A percentile compares a stretch with the other conserved stretches of the same genome.
Evolutionary conservation across 345 rosid genomes (phyloP).

Genomic region (Dipteronia sinensis): DNA sequence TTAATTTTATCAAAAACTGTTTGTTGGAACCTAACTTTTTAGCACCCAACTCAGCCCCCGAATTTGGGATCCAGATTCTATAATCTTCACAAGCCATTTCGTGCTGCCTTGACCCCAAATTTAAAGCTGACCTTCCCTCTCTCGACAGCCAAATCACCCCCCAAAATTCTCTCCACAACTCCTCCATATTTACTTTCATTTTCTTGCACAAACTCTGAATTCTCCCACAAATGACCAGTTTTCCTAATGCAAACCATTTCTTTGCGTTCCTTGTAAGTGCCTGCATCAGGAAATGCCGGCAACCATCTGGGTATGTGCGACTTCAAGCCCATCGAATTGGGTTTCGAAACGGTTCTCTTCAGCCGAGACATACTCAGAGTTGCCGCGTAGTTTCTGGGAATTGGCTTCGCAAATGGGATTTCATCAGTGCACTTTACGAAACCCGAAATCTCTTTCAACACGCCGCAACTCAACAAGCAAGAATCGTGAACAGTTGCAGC

Average conservation of each 20-base stretch:
- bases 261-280: neutral
- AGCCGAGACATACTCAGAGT: neutral
- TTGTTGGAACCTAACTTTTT: no score
- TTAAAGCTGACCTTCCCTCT: constrained; percentile 29
- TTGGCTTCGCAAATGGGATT: constrained; percentile 61
- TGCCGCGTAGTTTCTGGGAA: constrained; percentile 26
- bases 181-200: neutral
- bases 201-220: constrained; percentile 9
- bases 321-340: neutral
- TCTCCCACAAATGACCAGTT: constrained; percentile 32
- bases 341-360: no score
- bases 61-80: no score
- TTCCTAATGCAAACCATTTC: neutral
- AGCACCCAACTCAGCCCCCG: no score
- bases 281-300: constrained; percentile 38
- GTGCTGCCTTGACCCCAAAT: constrained; percentile 9
- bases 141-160: constrained; percentile 23
- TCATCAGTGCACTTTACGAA: constrained; percentile 44
- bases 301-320: constrained; percentile 42
- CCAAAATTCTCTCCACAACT: neutral
- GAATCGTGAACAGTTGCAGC: constrained; percentile 36
- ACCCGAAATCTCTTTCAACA: constrained; percentile 30
- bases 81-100: neutral
- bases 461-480: constrained; percentile 35
- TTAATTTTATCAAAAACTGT: no score